phyloP scores from a whole-genome alignment of 805 yeast species.

The Aciculoconidium aculeatum region DNA sequence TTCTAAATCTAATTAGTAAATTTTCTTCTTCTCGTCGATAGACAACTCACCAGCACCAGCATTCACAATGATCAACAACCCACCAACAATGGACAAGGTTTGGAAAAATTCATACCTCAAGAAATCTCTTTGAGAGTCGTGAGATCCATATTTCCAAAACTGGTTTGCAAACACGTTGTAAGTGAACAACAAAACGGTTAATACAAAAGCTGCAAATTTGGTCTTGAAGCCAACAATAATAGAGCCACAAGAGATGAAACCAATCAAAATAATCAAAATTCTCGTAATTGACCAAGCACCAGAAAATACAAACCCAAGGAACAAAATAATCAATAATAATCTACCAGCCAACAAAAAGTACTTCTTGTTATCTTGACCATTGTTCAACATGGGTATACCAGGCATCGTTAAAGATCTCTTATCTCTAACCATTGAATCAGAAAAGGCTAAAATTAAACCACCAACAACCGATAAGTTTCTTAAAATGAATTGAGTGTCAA shows the following conservation, averaged over 20 bases:
- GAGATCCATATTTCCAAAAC: conserved; percentile 74
- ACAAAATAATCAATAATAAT: conserved; percentile 74
- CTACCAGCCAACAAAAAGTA: conserved; percentile 86
- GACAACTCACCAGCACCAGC: conserved; percentile 96
- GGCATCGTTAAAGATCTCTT: conserved; percentile 63
- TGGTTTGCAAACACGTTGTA: conserved; percentile 80
- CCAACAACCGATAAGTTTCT: conserved; percentile 90
- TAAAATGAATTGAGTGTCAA: conserved; percentile 74
- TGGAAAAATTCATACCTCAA: conserved; percentile 92
- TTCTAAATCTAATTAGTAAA: conserved; percentile 44
- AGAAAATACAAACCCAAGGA: conserved; percentile 76
- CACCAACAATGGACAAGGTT: conserved; percentile 92
- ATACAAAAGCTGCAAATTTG: conserved; percentile 70
- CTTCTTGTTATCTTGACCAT: conserved; percentile 63
- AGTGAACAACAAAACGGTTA: conserved; percentile 62
- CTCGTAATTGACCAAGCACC: conserved; percentile 67
- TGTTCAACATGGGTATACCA: conserved; percentile 67
- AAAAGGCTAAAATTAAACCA: conserved; percentile 79
- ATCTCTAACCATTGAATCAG: conserved; percentile 79
- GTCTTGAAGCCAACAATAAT: conserved; percentile 93
- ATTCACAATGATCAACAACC: conserved; percentile 80
- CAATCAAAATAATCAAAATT: conserved; percentile 59
- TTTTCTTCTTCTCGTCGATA: conserved; percentile 92
- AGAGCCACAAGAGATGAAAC: conserved; percentile 63
- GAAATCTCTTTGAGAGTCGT: conserved; percentile 78